Evolutionary conservation across 306 rosid species (phyloP).

Genomic region (Prunus dulcis): DNA sequence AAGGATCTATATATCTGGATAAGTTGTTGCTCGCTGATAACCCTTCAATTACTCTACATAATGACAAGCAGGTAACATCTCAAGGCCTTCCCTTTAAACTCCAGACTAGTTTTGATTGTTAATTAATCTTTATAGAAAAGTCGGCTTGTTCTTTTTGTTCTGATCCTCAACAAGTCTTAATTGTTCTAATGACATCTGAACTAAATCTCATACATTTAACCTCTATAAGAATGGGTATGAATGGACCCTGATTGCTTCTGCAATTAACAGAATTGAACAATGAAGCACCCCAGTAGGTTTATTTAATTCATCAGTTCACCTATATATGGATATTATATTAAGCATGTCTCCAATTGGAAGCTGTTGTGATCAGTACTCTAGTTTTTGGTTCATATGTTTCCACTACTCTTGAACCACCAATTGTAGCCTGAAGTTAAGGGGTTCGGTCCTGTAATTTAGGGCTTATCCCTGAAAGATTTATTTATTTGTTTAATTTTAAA

Average conservation of each 20-base stretch:
- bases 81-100: slow-evolving; percentile 13
- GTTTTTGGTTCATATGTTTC: not conserved
- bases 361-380: not conserved
- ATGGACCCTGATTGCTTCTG: slow-evolving; percentile 1
- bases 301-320: not conserved
- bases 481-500: not conserved
- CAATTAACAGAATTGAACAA: not conserved
- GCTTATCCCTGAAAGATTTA: not conserved
- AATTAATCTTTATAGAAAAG: not conserved
- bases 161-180: not conserved
- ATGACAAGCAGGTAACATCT: slow-evolving; percentile 77
- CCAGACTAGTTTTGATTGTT: slow-evolving; percentile 25
- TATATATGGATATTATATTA: not conserved
- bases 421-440: not conserved
- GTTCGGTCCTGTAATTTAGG: not conserved
- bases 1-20: slow-evolving; percentile 66
- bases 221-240: not conserved
- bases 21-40: slow-evolving; percentile 69
- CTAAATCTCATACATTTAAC: not conserved
- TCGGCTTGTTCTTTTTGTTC: not conserved
- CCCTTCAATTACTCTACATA: slow-evolving; percentile 75
- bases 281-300: not conserved
- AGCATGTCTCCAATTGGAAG: not conserved
- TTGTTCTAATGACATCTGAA: not conserved
- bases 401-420: not conserved